A percentile compares a stretch with the other conserved stretches of the same genome.
These are phyloP conservation scores for Paratinospora sagittata DNA, from an alignment of 164 flowering plant genomes.

Conservation along the genomic window DNA sequence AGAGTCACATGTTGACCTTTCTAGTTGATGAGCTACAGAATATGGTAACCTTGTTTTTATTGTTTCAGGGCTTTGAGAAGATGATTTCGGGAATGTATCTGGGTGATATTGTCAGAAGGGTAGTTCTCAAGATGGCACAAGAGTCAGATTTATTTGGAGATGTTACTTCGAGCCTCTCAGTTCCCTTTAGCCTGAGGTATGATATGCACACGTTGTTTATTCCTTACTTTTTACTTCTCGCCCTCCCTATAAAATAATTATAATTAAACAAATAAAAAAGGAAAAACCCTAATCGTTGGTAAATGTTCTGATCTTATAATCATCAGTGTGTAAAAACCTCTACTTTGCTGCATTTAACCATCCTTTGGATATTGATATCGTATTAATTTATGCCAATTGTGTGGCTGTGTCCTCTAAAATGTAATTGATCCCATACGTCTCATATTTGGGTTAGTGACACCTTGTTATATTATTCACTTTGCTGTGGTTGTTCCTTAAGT, in stretches of 20 bases:
- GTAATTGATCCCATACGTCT: neutral
- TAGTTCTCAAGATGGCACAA: conserved; percentile 63
- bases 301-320: neutral
- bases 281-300: neutral
- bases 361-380: neutral
- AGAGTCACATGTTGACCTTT: conserved; percentile 4
- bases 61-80: conserved; percentile 90
- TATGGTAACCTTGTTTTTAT: conserved; percentile 2
- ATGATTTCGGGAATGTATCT: conserved; percentile 97
- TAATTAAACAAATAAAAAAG: neutral
- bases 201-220: neutral
- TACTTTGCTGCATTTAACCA: no score
- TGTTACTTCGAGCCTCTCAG: conserved; percentile 37
- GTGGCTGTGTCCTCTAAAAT: neutral
- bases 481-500: neutral
- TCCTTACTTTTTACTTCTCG: neutral
- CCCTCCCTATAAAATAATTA: neutral
- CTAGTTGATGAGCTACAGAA: neutral
- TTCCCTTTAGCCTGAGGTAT: conserved; percentile 63
- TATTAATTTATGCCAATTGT: neutral
- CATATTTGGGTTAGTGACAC: neutral
- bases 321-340: neutral
- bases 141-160: conserved; percentile 69
- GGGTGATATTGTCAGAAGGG: conserved; percentile 93
- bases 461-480: neutral